phyloP scores from a whole-genome alignment of 208 protist species.

The Crithidia thermophila region DNA sequence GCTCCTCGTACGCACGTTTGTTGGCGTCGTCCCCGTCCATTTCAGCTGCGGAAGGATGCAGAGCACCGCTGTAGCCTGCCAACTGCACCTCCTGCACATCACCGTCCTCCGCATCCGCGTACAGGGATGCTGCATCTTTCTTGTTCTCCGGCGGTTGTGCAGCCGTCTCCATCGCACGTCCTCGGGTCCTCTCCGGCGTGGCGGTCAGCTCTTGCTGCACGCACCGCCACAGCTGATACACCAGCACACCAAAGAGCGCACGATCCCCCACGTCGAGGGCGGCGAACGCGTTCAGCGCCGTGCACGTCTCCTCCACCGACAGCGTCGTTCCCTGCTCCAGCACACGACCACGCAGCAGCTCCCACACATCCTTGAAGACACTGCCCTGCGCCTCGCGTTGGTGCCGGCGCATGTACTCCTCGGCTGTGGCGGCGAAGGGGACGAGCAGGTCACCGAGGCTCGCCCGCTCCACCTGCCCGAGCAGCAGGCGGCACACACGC shows the following conservation, averaged over 20 bases:
- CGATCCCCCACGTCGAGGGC: conserved; percentile 67
- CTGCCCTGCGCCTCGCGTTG: conserved; percentile 44
- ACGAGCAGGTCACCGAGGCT: conserved; percentile 52
- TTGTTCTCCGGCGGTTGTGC: background rate
- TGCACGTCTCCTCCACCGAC: conserved; percentile 39
- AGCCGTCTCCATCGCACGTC: background rate
- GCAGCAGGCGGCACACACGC: conserved; percentile 66
- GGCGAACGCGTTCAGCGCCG: conserved; percentile 72
- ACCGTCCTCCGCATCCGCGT: background rate
- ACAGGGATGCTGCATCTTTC: background rate
- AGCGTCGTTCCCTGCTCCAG: conserved; percentile 34
- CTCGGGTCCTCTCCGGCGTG: background rate
- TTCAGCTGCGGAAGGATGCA: background rate
- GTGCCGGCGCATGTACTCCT: conserved; percentile 63
- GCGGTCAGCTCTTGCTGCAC: conserved; percentile 12
- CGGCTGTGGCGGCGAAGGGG: conserved; percentile 61
- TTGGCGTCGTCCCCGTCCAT: background rate
- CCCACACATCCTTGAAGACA: conserved; percentile 83
- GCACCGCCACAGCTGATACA: conserved; percentile 52
- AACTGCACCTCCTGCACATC: background rate
- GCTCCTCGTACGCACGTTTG: background rate
- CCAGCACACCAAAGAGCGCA: conserved; percentile 62
- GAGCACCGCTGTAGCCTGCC: background rate
- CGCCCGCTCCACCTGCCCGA: conserved; percentile 57
- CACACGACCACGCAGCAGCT: conserved; percentile 66